Conservation (phyloP, 192 early-diverging fungal genomes). For the Spinellus fusiger region DNA sequence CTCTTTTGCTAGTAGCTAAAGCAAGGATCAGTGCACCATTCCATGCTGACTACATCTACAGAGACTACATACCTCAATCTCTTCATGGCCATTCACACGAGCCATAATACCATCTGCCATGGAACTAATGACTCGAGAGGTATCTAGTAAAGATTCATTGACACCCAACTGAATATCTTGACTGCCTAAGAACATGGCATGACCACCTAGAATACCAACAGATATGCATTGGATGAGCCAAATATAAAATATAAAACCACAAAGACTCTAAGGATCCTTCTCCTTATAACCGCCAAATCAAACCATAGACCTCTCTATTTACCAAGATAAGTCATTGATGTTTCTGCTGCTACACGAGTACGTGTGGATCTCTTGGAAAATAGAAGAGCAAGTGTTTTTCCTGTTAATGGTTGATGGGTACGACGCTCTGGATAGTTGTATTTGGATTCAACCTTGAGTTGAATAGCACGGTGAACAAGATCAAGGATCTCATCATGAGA, state of each 20-base stretch:
- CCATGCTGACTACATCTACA: neutral
- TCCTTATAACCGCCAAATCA: neutral
- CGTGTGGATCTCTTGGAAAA: conserved; percentile 97
- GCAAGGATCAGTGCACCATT: neutral
- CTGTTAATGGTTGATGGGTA: conserved; percentile 56
- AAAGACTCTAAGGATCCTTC: neutral
- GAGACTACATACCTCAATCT: conserved; percentile 63
- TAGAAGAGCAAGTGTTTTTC: conserved; percentile 86
- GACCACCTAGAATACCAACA: conserved; percentile 63
- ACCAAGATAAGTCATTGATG: conserved; percentile 80
- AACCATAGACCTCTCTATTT: neutral
- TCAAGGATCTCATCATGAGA: conserved; percentile 27
- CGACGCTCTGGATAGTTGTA: conserved; percentile 19
- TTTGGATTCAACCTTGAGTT: conserved; percentile 75
- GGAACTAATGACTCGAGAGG: conserved; percentile 82
- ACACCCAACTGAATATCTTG: conserved; percentile 97
- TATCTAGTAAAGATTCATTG: conserved; percentile 90
- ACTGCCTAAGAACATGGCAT: conserved; percentile 90
- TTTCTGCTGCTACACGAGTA: conserved; percentile 92
- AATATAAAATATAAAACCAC: neutral
- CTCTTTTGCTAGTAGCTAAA: conserved; percentile 69
- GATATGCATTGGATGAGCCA: neutral
- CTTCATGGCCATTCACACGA: conserved; percentile 81
- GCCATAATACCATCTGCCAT: conserved; percentile 98
- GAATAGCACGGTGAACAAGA: conserved; percentile 71